Evolutionary conservation across 169 alveolate species (phyloP).

Genomic region (Perkinsus marinus): DNA sequence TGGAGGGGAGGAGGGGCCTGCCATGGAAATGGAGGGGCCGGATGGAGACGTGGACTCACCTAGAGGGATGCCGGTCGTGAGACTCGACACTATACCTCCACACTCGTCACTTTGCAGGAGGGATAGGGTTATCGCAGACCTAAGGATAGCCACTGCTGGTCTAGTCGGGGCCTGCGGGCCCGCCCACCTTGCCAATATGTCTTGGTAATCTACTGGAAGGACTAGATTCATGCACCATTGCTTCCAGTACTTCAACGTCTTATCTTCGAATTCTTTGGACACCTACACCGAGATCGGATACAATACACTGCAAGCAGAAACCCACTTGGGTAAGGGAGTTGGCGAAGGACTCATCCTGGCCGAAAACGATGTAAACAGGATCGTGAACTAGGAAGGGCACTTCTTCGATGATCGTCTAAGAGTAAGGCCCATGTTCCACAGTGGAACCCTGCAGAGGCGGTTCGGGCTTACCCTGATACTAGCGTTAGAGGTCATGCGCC

Average conservation of each 20-base stretch:
- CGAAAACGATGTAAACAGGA: neutral
- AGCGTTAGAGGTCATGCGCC: conserved; percentile 8
- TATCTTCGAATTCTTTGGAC: neutral
- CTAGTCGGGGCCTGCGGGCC: neutral
- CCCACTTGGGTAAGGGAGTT: neutral
- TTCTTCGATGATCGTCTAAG: neutral
- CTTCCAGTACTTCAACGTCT: neutral
- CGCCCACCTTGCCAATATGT: neutral
- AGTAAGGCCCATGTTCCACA: neutral
- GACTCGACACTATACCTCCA: neutral
- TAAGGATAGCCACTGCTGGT: neutral
- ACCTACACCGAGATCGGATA: neutral
- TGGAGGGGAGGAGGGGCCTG: neutral
- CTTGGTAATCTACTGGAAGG: neutral
- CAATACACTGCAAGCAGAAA: neutral
- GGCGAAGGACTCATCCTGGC: conserved; percentile 4
- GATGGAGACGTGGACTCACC: neutral
- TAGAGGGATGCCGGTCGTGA: neutral
- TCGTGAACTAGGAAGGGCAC: conserved; percentile 6
- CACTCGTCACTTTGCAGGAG: neutral
- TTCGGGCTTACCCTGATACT: neutral
- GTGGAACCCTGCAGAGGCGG: neutral
- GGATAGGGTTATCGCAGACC: neutral
- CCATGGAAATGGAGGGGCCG: neutral
- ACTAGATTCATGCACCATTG: neutral